Base-by-base conservation (phyloP, 306 rosid species). In the Pterocarpus santalinus region DNA sequence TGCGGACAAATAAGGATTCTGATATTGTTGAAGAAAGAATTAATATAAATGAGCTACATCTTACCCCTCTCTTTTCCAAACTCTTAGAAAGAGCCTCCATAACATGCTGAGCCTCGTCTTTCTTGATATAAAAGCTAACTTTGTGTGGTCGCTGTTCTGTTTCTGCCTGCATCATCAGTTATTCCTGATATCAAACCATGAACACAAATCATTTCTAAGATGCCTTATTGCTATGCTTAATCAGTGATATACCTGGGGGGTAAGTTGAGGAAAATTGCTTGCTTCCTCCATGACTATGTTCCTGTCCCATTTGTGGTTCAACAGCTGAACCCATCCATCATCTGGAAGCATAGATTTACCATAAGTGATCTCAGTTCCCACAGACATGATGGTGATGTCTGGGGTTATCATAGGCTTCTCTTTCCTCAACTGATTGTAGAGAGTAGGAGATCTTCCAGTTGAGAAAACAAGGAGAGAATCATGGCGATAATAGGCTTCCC, bases 351-450 rank as follows among this genome's bases (percentile, higher is more conserved):
- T 90, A 2, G 84, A 55, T 57, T 77, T 89, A 7, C 98, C 97
- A 77, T 93, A 96, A 38, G 98, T 93, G 80, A 96, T 96, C 94
- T 96, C 99, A 46, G 99, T 96, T 67, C 99, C 99, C 56, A 96
- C 99, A 43, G 99, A 96, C 97, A 89, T 92, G 68, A 93, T 92
- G 36, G 97, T 85, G 80, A 96, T 92, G 84, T 96, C 98, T 2
- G 97, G 99, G 66, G 97, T 96, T 80, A 96, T 84, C 98, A 96
- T 88, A 72, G 99, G 99, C 86, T 91, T 96, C 86, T 96, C 91
- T 72, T 87, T 89, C 88, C 99, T 96, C 86, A 96, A 79, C 76
- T 96, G 83, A 60, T 93, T 87, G 90, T 96, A 96, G 53, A 96
- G 91, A 8, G 92, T 90, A 34, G 92, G 96, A 2, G 99, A 96